Evolutionary conservation across 257 asterid genomes (phyloP).

Genomic region (Petunia axillaris): DNA sequence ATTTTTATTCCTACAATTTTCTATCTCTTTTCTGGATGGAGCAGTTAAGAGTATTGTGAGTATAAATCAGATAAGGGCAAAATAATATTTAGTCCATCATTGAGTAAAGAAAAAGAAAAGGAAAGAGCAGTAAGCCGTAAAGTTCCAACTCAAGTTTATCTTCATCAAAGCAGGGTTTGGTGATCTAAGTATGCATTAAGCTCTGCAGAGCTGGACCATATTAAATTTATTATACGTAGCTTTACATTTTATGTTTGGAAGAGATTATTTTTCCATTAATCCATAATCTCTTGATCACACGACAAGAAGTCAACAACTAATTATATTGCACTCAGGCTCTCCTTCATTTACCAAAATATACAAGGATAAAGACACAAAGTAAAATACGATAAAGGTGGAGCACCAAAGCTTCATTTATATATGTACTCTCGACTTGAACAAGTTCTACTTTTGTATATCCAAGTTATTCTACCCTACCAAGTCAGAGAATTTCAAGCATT

Average conservation of each 20-base stretch:
- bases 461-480: neutral
- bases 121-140: neutral
- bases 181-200: too few relatives aligned
- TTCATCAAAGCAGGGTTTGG: neutral
- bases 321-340: too few relatives aligned
- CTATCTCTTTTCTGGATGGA: neutral
- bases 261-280: too few relatives aligned
- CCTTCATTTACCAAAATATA: too few relatives aligned
- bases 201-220: too few relatives aligned
- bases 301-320: too few relatives aligned
- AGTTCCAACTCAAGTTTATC: constrained; percentile 1
- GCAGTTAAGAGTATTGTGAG: neutral
- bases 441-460: neutral
- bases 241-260: too few relatives aligned
- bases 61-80: neutral
- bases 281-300: too few relatives aligned
- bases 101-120: neutral
- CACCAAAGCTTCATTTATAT: neutral
- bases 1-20: neutral
- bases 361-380: neutral
- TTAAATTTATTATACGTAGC: too few relatives aligned
- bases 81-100: neutral
- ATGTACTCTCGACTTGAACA: neutral
- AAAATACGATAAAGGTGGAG: neutral
- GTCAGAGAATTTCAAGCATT: neutral